phyloP scores from a whole-genome alignment of 129 eudicot species.

The Cynara cardunculus region DNA sequence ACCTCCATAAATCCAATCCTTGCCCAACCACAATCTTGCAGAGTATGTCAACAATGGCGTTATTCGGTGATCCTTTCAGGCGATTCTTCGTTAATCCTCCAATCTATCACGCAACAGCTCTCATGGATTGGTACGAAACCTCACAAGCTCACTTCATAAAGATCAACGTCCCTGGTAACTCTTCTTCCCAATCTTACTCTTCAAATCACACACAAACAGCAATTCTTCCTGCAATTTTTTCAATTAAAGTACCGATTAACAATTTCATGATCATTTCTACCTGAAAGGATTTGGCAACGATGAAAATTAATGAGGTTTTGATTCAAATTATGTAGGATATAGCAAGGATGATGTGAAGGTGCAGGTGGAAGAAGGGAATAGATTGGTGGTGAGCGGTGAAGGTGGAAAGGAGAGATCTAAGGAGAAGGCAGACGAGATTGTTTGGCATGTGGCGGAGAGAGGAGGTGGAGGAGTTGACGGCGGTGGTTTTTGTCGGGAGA shows the following conservation, averaged over 20 bases:
- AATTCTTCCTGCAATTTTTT: not conserved
- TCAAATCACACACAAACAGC: not conserved
- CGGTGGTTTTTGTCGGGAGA: constrained; percentile 53
- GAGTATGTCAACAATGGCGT: constrained; percentile 23
- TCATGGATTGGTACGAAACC: constrained; percentile 84
- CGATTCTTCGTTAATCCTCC: constrained; percentile 46
- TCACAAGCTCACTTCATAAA: constrained; percentile 73
- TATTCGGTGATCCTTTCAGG: constrained; percentile 73
- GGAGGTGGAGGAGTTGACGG: constrained; percentile 30
- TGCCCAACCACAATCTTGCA: not conserved
- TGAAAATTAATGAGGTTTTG: not conserved
- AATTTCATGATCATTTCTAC: not conserved
- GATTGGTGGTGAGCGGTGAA: constrained; percentile 56
- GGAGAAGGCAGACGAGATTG: constrained; percentile 48
- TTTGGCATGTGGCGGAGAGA: constrained; percentile 90
- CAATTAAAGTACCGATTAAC: not conserved
- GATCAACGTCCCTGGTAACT: constrained; percentile 77
- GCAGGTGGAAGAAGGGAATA: constrained; percentile 84
- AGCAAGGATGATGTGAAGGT: constrained; percentile 78
- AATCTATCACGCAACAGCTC: constrained; percentile 44
- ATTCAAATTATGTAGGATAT: constrained; percentile 34
- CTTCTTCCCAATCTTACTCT: not conserved
- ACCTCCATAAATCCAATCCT: not conserved
- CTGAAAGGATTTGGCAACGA: not conserved
- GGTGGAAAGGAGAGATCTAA: constrained; percentile 40